These are phyloP conservation scores for Phialophora chinensis DNA, from an alignment of 2,329 filamentous ascomycete species.

Conservation along the genomic window DNA sequence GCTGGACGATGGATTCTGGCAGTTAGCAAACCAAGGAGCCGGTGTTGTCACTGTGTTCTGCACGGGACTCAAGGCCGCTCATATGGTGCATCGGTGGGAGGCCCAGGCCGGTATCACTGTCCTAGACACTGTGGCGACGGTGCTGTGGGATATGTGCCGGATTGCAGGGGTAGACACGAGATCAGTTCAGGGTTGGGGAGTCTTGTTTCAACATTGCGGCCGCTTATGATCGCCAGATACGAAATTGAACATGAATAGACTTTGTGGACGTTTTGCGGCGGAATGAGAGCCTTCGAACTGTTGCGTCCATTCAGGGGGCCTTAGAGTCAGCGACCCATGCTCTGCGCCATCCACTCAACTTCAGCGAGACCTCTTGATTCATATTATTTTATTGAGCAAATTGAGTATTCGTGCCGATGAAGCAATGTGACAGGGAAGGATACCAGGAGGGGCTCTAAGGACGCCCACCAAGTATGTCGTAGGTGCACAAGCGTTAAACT, in stretches of 20 bases:
- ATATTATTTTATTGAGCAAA: too few species aligned
- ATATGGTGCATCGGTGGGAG: slow-evolving; percentile 49
- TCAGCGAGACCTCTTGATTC: too few species aligned
- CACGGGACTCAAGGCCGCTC: slow-evolving; percentile 52
- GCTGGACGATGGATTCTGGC: slow-evolving; percentile 38
- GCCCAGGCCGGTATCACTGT: slow-evolving; percentile 43
- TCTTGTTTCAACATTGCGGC: slow-evolving; percentile 40
- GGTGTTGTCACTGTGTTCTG: slow-evolving; percentile 51
- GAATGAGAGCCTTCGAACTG: neutral
- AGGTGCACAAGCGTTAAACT: too few species aligned
- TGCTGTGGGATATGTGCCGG: slow-evolving; percentile 51
- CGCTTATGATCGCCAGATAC: neutral
- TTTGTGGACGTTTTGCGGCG: neutral
- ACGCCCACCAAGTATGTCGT: too few species aligned
- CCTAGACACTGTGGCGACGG: slow-evolving; percentile 52
- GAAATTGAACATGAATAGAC: neutral
- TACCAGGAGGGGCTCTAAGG: too few species aligned
- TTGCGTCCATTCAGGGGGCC: too few species aligned
- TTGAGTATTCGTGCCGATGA: too few species aligned
- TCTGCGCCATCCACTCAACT: too few species aligned
- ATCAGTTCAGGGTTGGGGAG: slow-evolving; percentile 45
- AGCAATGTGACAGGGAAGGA: too few species aligned
- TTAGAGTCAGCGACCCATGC: too few species aligned
- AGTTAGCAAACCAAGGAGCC: slow-evolving; percentile 40
- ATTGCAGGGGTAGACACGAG: slow-evolving; percentile 43